Evolutionary conservation across 2,329 filamentous ascomycete genomes (phyloP), one percentile per base, ranked within the genome.

Genomic region (Neofusicoccum umdonicola): DNA sequence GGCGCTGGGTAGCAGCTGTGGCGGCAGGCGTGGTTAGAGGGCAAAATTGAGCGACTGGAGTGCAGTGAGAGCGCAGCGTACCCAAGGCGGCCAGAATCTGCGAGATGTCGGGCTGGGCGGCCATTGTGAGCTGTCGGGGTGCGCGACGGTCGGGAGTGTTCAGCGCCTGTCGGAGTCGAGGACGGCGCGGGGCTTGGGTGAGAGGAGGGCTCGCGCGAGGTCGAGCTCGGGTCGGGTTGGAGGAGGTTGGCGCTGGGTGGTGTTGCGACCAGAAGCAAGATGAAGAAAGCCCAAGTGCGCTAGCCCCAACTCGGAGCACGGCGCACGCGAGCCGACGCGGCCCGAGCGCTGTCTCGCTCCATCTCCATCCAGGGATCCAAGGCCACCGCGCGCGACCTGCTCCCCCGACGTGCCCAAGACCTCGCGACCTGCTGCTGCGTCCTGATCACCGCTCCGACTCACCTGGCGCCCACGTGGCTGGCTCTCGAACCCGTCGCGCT

Each of bases 1-100:
- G 78, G 60, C 80, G 79, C 68, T 83, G 80, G 27, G 83, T 81
- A 69, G 83, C 83, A 82, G 68, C 54, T 37, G n/a, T 19, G 42
- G 39, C 22, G 64, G 48, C 8, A 50, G 37, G 34, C 12, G 35
- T 17, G 22, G 19, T 47, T 19, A 64, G 45, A 31, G n/a, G 27
- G 42, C 41, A 61, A 61, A 60, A 62, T 48, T 42, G 35, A 50
- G 42, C 34, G 34, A 31, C 50, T 31, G 15, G 39, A 4, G 37
- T 19, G 35, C 11, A 22, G 34, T n/a, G 37, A 37, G 34, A 19
- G 67, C 22, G 48, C 37, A 54, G 44, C 74, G 50, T 71, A 78
- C 76, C 76, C 31, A 78, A 71, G 45, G 76, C 76, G 60, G 73
- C 73, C 62, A 78, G 72, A 65, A 78, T 77, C 64, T 75, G 73